Percentiles rank a stretch among this genome's conserved stretches.
Evolutionary conservation across 116 monocot genomes (phyloP).

Genomic region (Cymodocea nodosa): DNA sequence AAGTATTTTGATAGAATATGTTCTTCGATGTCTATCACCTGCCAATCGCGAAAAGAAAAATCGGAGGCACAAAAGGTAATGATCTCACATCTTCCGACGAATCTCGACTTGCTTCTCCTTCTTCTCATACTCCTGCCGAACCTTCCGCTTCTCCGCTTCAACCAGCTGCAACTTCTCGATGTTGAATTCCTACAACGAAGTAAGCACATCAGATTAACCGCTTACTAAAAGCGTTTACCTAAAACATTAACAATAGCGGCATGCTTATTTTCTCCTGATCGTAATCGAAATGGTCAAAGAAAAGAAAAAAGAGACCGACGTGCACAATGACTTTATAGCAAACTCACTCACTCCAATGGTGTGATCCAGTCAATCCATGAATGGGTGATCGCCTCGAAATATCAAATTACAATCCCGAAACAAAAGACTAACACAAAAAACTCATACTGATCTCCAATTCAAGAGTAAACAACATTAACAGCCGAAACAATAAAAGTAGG

Average conservation of each 20-base stretch:
- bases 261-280: neutral
- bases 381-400: neutral
- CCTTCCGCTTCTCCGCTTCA: slow-evolving; percentile 79
- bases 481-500: no score
- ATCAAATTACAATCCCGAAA: neutral
- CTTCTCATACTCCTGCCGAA: slow-evolving; percentile 59
- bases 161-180: slow-evolving; percentile 77
- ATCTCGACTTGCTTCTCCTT: slow-evolving; percentile 82
- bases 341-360: no score
- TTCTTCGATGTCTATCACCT: no score
- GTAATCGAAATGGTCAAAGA: neutral
- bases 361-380: no score
- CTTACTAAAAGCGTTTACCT: neutral
- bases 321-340: neutral
- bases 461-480: neutral
- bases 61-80: neutral
- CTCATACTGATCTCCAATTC: neutral
- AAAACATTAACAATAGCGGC: neutral
- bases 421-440: neutral
- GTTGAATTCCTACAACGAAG: slow-evolving; percentile 53
- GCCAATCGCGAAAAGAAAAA: neutral
- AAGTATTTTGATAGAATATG: no score
- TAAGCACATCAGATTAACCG: neutral
- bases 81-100: slow-evolving; percentile 49
- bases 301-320: neutral